Evolutionary conservation across 768 basidiomycete species (phyloP), one percentile per base, ranked within the genome.

Genomic region (Tricholoma terreum): DNA sequence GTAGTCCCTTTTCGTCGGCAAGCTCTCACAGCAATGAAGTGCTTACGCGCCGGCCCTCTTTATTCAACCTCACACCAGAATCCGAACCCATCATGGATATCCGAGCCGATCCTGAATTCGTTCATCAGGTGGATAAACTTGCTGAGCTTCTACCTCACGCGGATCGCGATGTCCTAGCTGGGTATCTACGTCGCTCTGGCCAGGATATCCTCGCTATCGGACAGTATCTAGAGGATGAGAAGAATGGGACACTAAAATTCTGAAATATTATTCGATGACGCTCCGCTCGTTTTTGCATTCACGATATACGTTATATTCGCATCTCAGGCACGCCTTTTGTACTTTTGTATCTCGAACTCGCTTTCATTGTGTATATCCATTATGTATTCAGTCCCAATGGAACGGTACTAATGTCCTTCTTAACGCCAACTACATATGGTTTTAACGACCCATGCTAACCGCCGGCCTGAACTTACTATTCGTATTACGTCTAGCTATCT

Each of bases 181-280:
- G 84, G 12, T 93, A 93, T 69, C 70, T 93, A 58, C 82, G 82
- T 27, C 80, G 87, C 9, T 77, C 89, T 9, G 91, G 91, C 19
- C 84, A 89, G 66, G 90, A 91, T 69, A 87, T 92, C 42, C 74
- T 90, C 42, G 91, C 91, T n/a, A 90, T 93, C 63, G 89, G 89
- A 14, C 87, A 90, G 66, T 93, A 90, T 68, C 75, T 93, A 10
- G 90, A 91, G 61, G 91, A 93, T 61, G 88, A 91, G 68, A 87
- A 86, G 74, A 89, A 86, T 64, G 89, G 89, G 31, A 79, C 75
- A 46, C 91, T 49, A 61, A 63, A n/a, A 58, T 50, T 19, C 48
- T 75, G 77, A 57, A 66, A 55, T 60, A 61, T 57, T 55, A 67
- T 56, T 36, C 34, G 46, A 61, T 49, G 48, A 38, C 34, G 36